A percentile compares a stretch with the other conserved stretches of the same genome.
Evolutionary conservation across 2,329 filamentous ascomycete genomes (phyloP).

Genomic region (Blumeria graminis): DNA sequence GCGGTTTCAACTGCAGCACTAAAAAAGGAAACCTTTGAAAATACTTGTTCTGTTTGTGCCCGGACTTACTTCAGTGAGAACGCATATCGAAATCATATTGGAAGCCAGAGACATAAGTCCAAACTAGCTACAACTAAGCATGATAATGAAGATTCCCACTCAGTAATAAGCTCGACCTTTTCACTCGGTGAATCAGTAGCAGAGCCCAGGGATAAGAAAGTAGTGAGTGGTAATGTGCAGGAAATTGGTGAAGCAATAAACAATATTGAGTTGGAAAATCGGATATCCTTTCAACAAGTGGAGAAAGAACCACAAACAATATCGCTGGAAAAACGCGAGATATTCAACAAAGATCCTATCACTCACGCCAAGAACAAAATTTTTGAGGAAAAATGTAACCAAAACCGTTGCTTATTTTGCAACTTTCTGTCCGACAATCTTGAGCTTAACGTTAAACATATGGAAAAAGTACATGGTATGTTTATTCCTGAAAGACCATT

Average conservation of each 20-base stretch:
- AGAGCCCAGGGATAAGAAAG: constrained; percentile 1
- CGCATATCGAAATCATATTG: constrained; percentile 78
- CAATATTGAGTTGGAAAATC: not conserved
- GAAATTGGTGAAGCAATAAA: constrained; percentile 27
- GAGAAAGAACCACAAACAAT: not conserved
- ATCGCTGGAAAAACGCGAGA: not conserved
- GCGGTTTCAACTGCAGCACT: constrained; percentile 64
- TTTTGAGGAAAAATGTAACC: not conserved
- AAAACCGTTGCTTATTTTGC: constrained; percentile 63
- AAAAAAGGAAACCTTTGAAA: constrained; percentile 73
- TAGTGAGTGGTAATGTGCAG: constrained; percentile 29
- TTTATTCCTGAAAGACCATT: constrained; percentile 83
- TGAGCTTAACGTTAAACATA: constrained; percentile 59
- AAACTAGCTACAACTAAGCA: constrained; percentile 26
- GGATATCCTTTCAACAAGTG: not conserved
- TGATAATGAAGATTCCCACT: constrained; percentile 43
- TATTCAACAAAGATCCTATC: not conserved
- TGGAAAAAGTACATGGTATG: constrained; percentile 84
- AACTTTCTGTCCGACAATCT: constrained; percentile 59
- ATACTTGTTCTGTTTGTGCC: constrained; percentile 54
- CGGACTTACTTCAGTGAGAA: constrained; percentile 95
- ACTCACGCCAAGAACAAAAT: not conserved
- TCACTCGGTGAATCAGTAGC: constrained; percentile 52
- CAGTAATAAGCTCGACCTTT: constrained; percentile 75
- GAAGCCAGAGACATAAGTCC: constrained; percentile 69